A percentile compares a stretch with the other conserved stretches of the same genome.
Conservation (phyloP, 441 rosid genomes). For the Erodium texanum region DNA sequence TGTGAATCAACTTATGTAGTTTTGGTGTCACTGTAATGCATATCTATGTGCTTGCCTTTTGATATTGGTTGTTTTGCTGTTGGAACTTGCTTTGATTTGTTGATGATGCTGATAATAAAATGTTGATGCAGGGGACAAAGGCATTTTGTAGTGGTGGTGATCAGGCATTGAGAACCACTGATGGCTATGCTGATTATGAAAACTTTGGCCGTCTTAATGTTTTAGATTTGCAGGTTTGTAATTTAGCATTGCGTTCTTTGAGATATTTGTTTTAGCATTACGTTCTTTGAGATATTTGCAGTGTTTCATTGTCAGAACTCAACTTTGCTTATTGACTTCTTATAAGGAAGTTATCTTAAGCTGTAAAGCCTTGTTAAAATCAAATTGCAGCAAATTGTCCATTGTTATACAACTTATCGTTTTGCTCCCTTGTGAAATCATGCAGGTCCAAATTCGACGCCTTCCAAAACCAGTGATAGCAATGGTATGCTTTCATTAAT, state of each 20-base stretch:
- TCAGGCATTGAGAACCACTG: slow-evolving; percentile 57
- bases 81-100: too few relatives aligned
- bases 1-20: background rate
- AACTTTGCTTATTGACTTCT: background rate
- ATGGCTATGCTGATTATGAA: slow-evolving; percentile 70
- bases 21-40: background rate
- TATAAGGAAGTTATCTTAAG: background rate
- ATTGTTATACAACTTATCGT: background rate
- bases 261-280: too few relatives aligned
- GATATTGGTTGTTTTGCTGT: too few relatives aligned
- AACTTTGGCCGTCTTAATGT: slow-evolving; percentile 68
- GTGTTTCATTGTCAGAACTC: background rate
- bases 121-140: slow-evolving; percentile 56
- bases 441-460: slow-evolving; percentile 82
- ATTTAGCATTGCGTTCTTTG: background rate
- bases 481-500: slow-evolving; percentile 43
- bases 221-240: slow-evolving; percentile 67
- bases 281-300: too few relatives aligned
- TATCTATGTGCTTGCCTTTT: background rate
- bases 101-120: too few relatives aligned
- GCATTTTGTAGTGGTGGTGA: slow-evolving; percentile 96
- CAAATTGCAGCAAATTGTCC: background rate
- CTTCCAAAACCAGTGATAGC: slow-evolving; percentile 94
- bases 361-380: background rate
- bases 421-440: slow-evolving; percentile 8